Percentiles rank a stretch among this genome's conserved stretches.
These are phyloP conservation scores for Pelagomonas calceolata DNA, from an alignment of 108 stramenopile species.

Conservation along the genomic window DNA sequence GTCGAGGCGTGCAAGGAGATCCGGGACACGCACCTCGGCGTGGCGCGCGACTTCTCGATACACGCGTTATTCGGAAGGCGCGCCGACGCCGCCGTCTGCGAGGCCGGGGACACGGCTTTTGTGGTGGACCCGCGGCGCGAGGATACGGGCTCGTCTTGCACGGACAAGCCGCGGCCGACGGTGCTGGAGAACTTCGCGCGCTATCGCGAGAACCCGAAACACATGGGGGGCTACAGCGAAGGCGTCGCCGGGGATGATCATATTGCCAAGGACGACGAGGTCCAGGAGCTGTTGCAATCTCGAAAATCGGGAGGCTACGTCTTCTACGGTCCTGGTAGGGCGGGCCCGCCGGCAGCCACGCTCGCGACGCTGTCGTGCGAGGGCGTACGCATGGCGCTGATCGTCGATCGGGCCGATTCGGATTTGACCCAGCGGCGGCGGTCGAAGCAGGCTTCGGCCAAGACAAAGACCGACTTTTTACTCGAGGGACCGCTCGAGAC, in stretches of 20 bases:
- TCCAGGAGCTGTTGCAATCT: conserved; percentile 12
- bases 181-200: background rate
- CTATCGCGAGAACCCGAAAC: conserved; percentile 6
- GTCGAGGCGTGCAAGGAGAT: conserved; percentile 17
- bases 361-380: conserved; percentile 16
- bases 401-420: conserved; percentile 25
- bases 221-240: background rate
- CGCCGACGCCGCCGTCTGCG: conserved; percentile 7
- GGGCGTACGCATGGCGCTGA: conserved; percentile 13
- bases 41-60: conserved; percentile 16
- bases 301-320: conserved; percentile 14
- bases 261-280: conserved; percentile 16
- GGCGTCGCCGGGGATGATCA: conserved; percentile 23
- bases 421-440: conserved; percentile 22
- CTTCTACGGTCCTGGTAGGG: conserved; percentile 24
- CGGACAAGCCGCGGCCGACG: conserved; percentile 3
- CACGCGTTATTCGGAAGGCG: conserved; percentile 13
- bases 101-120: conserved; percentile 12
- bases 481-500: conserved; percentile 23
- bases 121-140: conserved; percentile 25
- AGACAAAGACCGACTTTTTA: conserved; percentile 14
- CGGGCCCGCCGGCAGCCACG: conserved; percentile 10
- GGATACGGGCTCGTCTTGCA: conserved; percentile 12
- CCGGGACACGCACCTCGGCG: conserved; percentile 3
- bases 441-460: conserved; percentile 28